Evolutionary conservation across 768 basidiomycete genomes (phyloP), one percentile per base, ranked within the genome.

Genomic region (Naematelia aurantialba): DNA sequence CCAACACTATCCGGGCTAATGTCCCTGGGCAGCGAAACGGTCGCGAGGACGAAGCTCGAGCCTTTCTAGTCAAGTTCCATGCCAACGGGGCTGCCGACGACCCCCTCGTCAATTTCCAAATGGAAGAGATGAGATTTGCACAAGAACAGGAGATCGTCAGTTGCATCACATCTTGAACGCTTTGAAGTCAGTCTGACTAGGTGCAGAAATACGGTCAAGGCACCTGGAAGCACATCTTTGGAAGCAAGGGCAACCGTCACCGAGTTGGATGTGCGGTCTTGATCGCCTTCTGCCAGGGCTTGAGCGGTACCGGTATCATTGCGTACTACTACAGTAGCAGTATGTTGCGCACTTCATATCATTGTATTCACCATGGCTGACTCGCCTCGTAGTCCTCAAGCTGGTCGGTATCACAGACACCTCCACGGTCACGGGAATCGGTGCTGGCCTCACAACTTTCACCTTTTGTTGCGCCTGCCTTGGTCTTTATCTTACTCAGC

Each of bases 41-140:
- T 17, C 82, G 82, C 55, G 83, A 87, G 11, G 82, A 79, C 0
- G 79, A 87, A 72, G 91, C 89, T 3, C 78, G 87, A 45, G 73
- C 80, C 24, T 82, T 81, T 17, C 80, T 92, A 25, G 88, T 89
- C 2, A 86, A 89, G 74, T 89, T 90, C 77, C 52, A 53, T 30
- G 52, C 26, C 27, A 53, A 53, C 31, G 52, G 52, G n/a, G 52
- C 25, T n/a, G 31, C 19, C 25, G 31, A 53, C 31, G 52, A 53
- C 24, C 52, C 26, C 2, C 52, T 53, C 4, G 52, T 53, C 17
- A 30, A 31, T 30, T 53, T 53, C 21, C 25, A 53, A 22, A 19
- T 53, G 17, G 52, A 30, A 5, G 52, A 53, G n/a, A 53, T 53
- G 52, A 53, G 31, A 22, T 24, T 21, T 8, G 30, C 31, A 1